Conservation (phyloP, 805 yeast species). For the Kazachstania africana region DNA sequence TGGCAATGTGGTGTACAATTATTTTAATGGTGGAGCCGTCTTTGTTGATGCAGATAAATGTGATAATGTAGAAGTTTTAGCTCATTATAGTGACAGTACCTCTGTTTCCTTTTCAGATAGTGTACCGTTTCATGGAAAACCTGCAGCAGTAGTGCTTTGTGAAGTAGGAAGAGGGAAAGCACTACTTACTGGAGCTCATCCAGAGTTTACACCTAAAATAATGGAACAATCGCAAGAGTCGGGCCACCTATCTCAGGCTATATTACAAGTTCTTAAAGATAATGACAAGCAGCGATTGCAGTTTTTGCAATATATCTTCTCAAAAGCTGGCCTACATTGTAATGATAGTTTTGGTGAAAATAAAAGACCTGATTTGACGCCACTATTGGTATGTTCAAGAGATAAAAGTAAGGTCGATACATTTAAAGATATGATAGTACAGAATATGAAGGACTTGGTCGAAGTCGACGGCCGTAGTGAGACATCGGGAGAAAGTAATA, state of each 20-base stretch:
- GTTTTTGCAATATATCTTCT: conserved; percentile 47
- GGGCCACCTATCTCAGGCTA: conserved; percentile 16
- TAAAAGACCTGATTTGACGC: conserved; percentile 56
- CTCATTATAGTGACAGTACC: conserved; percentile 45
- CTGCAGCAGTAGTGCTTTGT: conserved; percentile 67
- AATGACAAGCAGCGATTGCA: conserved; percentile 38
- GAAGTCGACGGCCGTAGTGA: conserved; percentile 33
- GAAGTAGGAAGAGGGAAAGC: conserved; percentile 60
- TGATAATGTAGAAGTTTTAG: conserved; percentile 58
- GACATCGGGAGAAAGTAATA: conserved; percentile 26
- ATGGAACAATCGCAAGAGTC: conserved; percentile 27
- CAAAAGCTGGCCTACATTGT: conserved; percentile 46
- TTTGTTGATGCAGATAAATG: conserved; percentile 64
- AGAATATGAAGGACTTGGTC: conserved; percentile 21
- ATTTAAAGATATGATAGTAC: conserved; percentile 8
- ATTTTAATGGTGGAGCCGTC: conserved; percentile 84
- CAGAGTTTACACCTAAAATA: conserved; percentile 63
- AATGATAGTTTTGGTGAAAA: conserved; percentile 44
- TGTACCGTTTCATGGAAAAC: conserved; percentile 10
- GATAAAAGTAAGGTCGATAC: conserved; percentile 7
- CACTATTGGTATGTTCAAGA: conserved; percentile 37
- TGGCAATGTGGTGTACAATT: conserved; percentile 27
- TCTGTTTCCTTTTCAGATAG: conserved; percentile 35
- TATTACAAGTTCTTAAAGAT: conserved; percentile 31
- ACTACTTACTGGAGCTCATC: conserved; percentile 76